Evolutionary conservation across 2,329 filamentous ascomycete genomes (phyloP), one percentile per base, ranked within the genome.

Genomic region (Beauveria varroae): DNA sequence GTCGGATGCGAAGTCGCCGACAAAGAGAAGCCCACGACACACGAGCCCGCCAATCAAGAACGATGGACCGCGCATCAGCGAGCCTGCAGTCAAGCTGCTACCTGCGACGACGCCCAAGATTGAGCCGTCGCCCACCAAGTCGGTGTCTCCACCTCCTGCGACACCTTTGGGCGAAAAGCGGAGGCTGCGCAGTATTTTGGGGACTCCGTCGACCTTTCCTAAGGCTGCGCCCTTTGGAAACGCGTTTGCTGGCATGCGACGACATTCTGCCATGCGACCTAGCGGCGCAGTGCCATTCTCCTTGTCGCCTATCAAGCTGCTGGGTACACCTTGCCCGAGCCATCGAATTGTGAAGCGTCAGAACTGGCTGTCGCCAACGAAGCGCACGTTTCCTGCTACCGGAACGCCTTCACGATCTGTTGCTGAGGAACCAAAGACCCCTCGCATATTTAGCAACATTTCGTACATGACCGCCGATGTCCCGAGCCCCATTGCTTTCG

Each of bases 111-210:
- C 63, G 44, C 67, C 67, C 56, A 67, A 63, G 60, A 63, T 60
- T 7, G 62, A 66, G 56, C 66, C 69, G 6, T 74, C 72, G 37
- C 72, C 72, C 10, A 68, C 60, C 49, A 74, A 74, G 64, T 68
- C 70, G 3, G 59, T 64, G 5, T 66, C 66, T 20, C 60, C 64
- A 1, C 70, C 70, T 3, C 69, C 61, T 3, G 56, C 70, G 9
- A 68, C 72, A 2, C 68, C 69, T 4, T 59, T 69, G 6, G 65
- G 61, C 28, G 64, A 9, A 62, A 37, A 60, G 26, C 57, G 53
- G 24, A 44, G 10, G 7, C 18, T 51, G 14, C 53, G 37, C 20
- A 43, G 30, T 28, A 34, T 9, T 8, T 1, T 28, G 14, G 37
- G n/a, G 20, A 62, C 53, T 1, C 60, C 60, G 40, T 62, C 60